These are phyloP conservation scores for Botryosphaeria agaves DNA, from an alignment of 2,329 filamentous ascomycete species.

Conservation along the genomic window DNA sequence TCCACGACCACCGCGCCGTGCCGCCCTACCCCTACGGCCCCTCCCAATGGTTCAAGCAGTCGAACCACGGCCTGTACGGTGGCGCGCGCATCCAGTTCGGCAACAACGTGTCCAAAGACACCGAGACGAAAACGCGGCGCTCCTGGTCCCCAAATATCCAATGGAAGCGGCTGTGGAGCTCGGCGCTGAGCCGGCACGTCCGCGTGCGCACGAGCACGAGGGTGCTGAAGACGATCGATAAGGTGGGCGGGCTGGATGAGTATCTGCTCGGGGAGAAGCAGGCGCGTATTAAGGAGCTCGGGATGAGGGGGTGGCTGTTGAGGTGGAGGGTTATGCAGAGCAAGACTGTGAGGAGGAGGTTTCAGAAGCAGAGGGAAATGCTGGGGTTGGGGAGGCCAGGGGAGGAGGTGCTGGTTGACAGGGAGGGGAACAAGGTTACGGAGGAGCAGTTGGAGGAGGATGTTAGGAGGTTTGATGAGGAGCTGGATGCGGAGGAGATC, in stretches of 20 bases:
- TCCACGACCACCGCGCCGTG: conserved; percentile 7
- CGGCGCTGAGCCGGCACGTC: conserved; percentile 42
- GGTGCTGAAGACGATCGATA: conserved; percentile 51
- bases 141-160: conserved; percentile 60
- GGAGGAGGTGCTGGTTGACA: conserved; percentile 15
- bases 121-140: conserved; percentile 53
- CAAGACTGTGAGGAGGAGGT: conserved; percentile 44
- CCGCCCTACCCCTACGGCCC: conserved; percentile 55
- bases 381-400: conserved; percentile 51
- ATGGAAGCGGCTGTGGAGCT: conserved; percentile 48
- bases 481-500: conserved; percentile 3
- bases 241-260: conserved; percentile 75
- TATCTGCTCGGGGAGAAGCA: conserved; percentile 75
- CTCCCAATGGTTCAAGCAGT: conserved; percentile 59
- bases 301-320: conserved; percentile 77
- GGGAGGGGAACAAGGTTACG: conserved; percentile 10
- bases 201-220: conserved; percentile 52
- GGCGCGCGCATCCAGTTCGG: conserved; percentile 55
- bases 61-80: conserved; percentile 52
- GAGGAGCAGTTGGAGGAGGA: conserved; percentile 5
- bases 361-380: conserved; percentile 44
- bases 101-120: conserved; percentile 54
- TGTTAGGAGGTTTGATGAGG: conserved; percentile 2
- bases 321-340: conserved; percentile 84
- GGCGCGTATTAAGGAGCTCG: conserved; percentile 66